Conservation (phyloP, 2,329 filamentous ascomycete species). For the Alternaria incomplexa region DNA sequence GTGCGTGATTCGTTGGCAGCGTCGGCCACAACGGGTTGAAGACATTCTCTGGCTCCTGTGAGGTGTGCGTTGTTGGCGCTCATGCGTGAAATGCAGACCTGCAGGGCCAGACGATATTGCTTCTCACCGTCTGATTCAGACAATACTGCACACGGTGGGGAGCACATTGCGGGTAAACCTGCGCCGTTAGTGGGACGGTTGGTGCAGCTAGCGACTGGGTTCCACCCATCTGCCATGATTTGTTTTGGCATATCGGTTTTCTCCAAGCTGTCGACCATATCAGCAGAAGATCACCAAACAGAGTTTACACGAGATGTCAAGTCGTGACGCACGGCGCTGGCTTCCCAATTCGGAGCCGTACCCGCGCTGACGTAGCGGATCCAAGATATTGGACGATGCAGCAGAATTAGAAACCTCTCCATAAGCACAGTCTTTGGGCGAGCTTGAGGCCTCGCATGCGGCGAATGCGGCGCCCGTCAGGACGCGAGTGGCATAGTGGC, state of each 20-base stretch:
- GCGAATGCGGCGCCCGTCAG: slow-evolving; percentile 7
- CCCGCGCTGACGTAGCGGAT: slow-evolving; percentile 27
- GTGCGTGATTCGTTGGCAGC: slow-evolving; percentile 14
- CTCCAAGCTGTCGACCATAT: neutral
- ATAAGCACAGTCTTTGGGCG: neutral
- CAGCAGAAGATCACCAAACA: neutral
- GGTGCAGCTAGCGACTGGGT: slow-evolving; percentile 1
- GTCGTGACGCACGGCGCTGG: slow-evolving; percentile 23
- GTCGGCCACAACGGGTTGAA: slow-evolving; percentile 2
- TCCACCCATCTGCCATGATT: neutral
- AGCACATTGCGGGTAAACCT: slow-evolving; percentile 8
- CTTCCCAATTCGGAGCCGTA: slow-evolving; percentile 2
- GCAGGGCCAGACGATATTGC: slow-evolving; percentile 5
- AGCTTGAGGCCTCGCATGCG: slow-evolving; percentile 12
- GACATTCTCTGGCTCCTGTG: neutral
- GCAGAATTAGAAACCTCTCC: slow-evolving; percentile 26
- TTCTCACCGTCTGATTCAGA: slow-evolving; percentile 36
- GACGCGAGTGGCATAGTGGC: slow-evolving; percentile 20
- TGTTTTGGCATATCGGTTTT: neutral
- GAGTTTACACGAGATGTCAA: slow-evolving; percentile 3
- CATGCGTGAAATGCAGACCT: slow-evolving; percentile 2
- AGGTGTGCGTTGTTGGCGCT: neutral
- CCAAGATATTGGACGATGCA: slow-evolving; percentile 15
- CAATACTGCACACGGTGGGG: slow-evolving; percentile 1
- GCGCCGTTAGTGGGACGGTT: slow-evolving; percentile 10